Evolutionary conservation across 371 early-diverging fungal species (phyloP), one percentile per base, ranked within the genome.

Genomic region (Astathelohania contejeani): DNA sequence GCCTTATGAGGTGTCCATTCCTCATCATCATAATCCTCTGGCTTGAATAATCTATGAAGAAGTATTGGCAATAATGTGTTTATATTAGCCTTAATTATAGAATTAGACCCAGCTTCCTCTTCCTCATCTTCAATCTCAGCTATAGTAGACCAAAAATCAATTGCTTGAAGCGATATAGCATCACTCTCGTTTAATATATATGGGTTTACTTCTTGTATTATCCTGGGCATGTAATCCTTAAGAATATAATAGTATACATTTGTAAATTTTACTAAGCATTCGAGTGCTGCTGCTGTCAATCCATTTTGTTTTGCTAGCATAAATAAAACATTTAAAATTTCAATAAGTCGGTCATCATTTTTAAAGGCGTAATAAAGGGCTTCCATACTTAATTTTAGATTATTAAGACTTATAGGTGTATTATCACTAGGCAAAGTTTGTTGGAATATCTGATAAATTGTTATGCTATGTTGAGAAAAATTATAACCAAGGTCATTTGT

Each of bases 71-170:
- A 32, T 4, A 62, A 37, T 10, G 58, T 40, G 0, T 46, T 18
- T 10, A 62, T 3, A 55, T 55, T 49, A 4, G 44, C 38, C 35
- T 58, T 29, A 9, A 51, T 20, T 12, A 64, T 49, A n/a, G 32
- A 49, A 19, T 54, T 35, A 1, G 18, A 19, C n/a, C n/a, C n/a
- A n/a, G n/a, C n/a, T n/a, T n/a, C n/a, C 0, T 24, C 29, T 1
- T 19, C 14, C 18, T 62, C 53, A 9, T 47, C 60, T 40, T 55
- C 63, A 14, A 49, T 40, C 48, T 70, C 67, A 2, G 62, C 49
- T 20, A 73, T 24, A 0, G 59, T 51, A 37, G 50, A 53, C 70
- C 70, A 73, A 50, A 67, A 65, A 25, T 69, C 70, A 35, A 69
- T 50, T n/a, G 59, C 62, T 24, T 56, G 49, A 0, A 70, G 35